Evolutionary conservation across 106 monocot species (phyloP).

Genomic region (Dendrobium officinale): DNA sequence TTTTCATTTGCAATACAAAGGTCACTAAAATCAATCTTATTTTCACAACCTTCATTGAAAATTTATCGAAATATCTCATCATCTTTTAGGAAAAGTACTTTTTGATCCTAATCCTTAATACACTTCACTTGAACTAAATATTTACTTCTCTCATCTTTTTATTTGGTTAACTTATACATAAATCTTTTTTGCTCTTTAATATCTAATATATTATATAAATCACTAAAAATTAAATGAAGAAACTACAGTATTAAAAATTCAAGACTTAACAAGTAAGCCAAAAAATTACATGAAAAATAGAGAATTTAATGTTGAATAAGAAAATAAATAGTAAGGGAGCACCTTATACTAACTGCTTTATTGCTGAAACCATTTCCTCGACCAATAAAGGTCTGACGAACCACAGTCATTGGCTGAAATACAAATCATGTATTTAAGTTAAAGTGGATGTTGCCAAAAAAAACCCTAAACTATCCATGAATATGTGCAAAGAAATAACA

Average conservation of each 20-base stretch:
- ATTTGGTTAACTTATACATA: too few species aligned
- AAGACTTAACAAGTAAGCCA: background rate
- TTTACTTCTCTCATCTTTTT: too few species aligned
- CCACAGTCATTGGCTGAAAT: constrained; percentile 62
- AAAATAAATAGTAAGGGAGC: background rate
- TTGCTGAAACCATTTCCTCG: constrained; percentile 82
- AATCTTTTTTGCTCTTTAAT: too few species aligned
- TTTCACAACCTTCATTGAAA: too few species aligned
- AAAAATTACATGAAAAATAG: constrained; percentile 5
- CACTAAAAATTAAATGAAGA: background rate
- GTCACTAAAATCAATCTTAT: too few species aligned
- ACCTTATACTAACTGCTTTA: constrained; percentile 91
- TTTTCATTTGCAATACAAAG: too few species aligned
- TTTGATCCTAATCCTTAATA: too few species aligned
- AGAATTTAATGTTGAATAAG: background rate
- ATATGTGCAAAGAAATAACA: background rate
- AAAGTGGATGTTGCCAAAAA: background rate
- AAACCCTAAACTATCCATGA: background rate
- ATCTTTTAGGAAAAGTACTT: too few species aligned
- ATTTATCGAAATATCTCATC: too few species aligned
- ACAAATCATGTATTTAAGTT: background rate
- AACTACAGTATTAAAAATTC: background rate
- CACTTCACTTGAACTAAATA: too few species aligned
- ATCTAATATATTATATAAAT: too few species aligned
- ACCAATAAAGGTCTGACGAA: constrained; percentile 45